These are phyloP conservation scores for Suillus occidentalis DNA, from an alignment of 768 basidiomycete species.

Conservation along the genomic window DNA sequence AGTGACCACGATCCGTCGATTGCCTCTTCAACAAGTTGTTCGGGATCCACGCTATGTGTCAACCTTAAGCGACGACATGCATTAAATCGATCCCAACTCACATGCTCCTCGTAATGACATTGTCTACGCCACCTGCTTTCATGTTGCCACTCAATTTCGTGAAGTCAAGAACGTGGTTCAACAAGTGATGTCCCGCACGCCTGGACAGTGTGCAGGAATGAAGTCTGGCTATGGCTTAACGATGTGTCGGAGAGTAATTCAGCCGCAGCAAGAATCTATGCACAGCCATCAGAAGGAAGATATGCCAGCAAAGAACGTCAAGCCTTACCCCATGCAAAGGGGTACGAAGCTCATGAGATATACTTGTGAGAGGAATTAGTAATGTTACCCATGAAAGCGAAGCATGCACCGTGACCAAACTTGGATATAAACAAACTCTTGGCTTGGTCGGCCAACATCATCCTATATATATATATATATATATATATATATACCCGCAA, in stretches of 20 bases:
- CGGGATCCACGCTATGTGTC: conserved; percentile 60
- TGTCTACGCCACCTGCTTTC: conserved; percentile 76
- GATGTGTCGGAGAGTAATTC: too few relatives aligned
- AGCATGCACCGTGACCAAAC: conserved; percentile 38
- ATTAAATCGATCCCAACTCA: conserved; percentile 32
- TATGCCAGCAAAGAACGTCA: too few relatives aligned
- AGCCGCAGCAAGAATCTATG: too few relatives aligned
- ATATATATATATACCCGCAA: too few relatives aligned
- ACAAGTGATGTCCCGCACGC: conserved; percentile 95
- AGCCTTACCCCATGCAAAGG: too few relatives aligned
- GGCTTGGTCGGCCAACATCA: conserved; percentile 93
- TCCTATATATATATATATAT: too few relatives aligned
- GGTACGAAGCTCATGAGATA: conserved; percentile 95
- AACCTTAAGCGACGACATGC: background rate
- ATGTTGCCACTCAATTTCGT: conserved; percentile 90
- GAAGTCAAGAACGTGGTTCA: conserved; percentile 95
- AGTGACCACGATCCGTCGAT: conserved; percentile 95
- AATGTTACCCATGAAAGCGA: background rate
- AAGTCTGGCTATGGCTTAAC: conserved; percentile 79
- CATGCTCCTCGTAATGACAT: conserved; percentile 68
- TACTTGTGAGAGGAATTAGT: conserved; percentile 38
- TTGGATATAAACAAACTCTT: conserved; percentile 92
- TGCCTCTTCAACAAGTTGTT: conserved; percentile 84
- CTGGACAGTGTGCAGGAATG: conserved; percentile 90
- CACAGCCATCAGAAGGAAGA: too few relatives aligned